Base-by-base conservation (phyloP, 2,329 filamentous ascomycete genomes). In the Talaromyces sp. region DNA sequence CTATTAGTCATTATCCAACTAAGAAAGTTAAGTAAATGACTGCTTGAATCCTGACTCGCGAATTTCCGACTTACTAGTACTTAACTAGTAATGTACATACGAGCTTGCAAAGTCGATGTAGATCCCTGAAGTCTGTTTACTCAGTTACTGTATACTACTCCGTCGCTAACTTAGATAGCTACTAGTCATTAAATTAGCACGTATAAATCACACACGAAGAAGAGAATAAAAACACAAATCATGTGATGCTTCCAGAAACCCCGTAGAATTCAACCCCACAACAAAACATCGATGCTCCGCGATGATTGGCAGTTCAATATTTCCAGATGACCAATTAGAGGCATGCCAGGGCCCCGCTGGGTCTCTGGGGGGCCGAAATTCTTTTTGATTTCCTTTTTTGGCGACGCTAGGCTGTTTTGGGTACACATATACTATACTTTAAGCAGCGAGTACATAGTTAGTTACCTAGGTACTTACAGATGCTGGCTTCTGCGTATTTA, bases 181-280 rank as follows among this genome's bases (percentile, higher is more conserved):
- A 28, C 4, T 28, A 33, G 9, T 19, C 43, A 25, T 45, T 6
- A 22, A 43, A 43, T 43, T 10, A 25, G 15, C 19, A 15, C 37
- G 10, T 41, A 19, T 17, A 10, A 15, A 45, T 45, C 6, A 13
- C n/a, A 10, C 19, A 43, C 11, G 19, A 43, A 15, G 11, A 21
- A 25, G 15, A 11, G 15, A 43, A 43, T 11, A 17, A 10, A 10
- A 17, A 39, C 15, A n/a, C 11, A 13, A 8, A 25, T 45, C 41
- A 46, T 45, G 22, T 45, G 41, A 28, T 25, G 45, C 45, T 48
- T 48, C 45, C 28, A 48, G 45, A 48, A 48, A 33, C 45, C 28
- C 45, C 45, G 13, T 21, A 21, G 45, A 48, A 48, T 46, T 11
- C 11, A 35, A 9, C 7, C 3, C 15, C 17, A 4, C 43, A 4